Evolutionary conservation across 1,284 basidiomycete genomes (phyloP).

Genomic region (Cryptococcus depauperatus): DNA sequence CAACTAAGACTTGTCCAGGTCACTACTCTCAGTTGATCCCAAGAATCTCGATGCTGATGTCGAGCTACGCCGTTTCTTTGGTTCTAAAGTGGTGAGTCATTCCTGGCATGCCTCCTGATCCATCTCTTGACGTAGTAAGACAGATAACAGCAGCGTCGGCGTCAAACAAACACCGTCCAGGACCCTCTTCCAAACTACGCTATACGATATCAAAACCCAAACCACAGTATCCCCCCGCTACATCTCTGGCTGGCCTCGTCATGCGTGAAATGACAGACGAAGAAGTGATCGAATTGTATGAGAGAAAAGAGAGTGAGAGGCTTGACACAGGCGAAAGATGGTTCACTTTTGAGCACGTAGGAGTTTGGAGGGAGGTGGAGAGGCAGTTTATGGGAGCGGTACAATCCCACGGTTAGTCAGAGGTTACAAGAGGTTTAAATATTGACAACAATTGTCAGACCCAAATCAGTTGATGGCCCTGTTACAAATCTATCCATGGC

Average conservation of each 20-base stretch:
- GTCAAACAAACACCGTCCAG: constrained; percentile 23
- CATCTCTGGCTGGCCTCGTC: constrained; percentile 53
- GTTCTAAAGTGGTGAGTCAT: constrained; percentile 65
- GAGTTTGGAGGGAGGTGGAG: constrained; percentile 69
- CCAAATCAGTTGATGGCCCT: constrained; percentile 48
- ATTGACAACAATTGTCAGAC: constrained; percentile 32
- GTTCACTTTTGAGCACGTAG: constrained; percentile 80
- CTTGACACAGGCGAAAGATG: constrained; percentile 56
- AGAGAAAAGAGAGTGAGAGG: constrained; percentile 47
- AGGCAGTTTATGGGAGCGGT: constrained; percentile 71
- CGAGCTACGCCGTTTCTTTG: constrained; percentile 86
- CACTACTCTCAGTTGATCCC: constrained; percentile 63
- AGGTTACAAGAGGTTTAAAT: background rate
- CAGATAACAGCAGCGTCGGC: constrained; percentile 31
- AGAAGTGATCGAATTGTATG: constrained; percentile 51
- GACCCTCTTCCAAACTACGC: constrained; percentile 26
- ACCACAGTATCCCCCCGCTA: constrained; percentile 45
- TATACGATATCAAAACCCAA: constrained; percentile 42
- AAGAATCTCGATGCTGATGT: constrained; percentile 74
- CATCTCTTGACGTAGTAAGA: background rate
- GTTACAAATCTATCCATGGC: constrained; percentile 56
- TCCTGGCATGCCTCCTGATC: background rate
- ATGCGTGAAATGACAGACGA: constrained; percentile 54
- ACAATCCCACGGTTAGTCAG: constrained; percentile 60
- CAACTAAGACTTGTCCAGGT: constrained; percentile 1